Percentiles rank a stretch among this genome's conserved stretches.
phyloP scores from a whole-genome alignment of 139 green algal genomes.

The Dunaliella primolecta region DNA sequence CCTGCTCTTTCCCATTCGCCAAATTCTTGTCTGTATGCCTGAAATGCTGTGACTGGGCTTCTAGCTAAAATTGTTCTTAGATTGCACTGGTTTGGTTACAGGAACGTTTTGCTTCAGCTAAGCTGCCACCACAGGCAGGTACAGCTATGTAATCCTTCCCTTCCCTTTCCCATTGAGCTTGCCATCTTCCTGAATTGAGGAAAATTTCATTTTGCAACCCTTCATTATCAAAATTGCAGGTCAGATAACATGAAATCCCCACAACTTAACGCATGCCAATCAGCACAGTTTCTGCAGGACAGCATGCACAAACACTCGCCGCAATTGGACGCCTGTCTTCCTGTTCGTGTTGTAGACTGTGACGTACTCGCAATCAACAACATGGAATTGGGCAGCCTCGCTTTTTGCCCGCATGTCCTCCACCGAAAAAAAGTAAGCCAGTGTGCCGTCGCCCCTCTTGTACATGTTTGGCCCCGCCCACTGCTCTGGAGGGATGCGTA shows the following conservation, averaged over 20 bases:
- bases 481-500: slow-evolving; percentile 52
- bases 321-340: slow-evolving; percentile 53
- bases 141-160: not conserved
- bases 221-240: too few species aligned
- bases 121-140: not conserved
- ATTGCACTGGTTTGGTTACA: not conserved
- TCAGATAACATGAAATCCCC: too few species aligned
- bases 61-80: not conserved
- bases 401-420: slow-evolving; percentile 50
- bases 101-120: not conserved
- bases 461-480: slow-evolving; percentile 54
- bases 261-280: too few species aligned
- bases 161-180: too few species aligned
- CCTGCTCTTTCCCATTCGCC: not conserved
- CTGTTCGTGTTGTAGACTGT: slow-evolving; percentile 60
- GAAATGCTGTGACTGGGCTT: too few species aligned
- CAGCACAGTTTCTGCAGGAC: slow-evolving; percentile 63
- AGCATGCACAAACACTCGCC: slow-evolving; percentile 74
- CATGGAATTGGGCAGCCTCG: slow-evolving; percentile 47
- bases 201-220: too few species aligned
- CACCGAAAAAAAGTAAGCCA: slow-evolving; percentile 71
- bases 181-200: too few species aligned
- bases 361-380: slow-evolving; percentile 61
- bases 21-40: not conserved
- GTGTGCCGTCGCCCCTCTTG: slow-evolving; percentile 61